Evolutionary conservation across 1,139 yeast species (phyloP), one percentile per base, ranked within the genome.

Genomic region (Lodderomyces oxycetoniae): DNA sequence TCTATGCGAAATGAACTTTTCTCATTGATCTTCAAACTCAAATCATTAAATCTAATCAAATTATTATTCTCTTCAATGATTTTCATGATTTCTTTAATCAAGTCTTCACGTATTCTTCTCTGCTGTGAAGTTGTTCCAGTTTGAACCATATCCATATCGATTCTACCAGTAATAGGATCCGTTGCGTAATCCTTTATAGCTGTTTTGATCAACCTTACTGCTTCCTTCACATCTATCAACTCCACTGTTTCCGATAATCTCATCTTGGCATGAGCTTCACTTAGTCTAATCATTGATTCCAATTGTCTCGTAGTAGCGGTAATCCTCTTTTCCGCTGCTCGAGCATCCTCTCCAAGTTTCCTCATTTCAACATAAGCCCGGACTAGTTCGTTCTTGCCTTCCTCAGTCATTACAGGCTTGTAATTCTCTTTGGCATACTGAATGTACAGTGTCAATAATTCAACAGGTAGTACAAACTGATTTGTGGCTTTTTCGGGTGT

Each of bases 241-340:
- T 79, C 82, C 4, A 91, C 99, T 1, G 53, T 57, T 2, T 70
- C 61, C 1, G 91, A 74, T 29, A 91, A 67, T 47, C 96, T 77
- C 95, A 93, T 85, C 59, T 88, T 89, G 2, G 99, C 98, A 55
- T 91, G 98, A 0, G 98, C 98, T 59, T 91, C 98, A 0, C 95
- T 63, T 32, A 91, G 67, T 53, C 99, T 79, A 48, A 89, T 88
- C 95, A 91, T 87, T 40, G 94, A 83, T 59, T 91, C 98, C 40
- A 91, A 67, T 56, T 93, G 98, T 61, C 99, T 77, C 1, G 99
- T 91, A 1, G 99, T 91, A 4, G 99, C 99, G 1, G 99, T 91
- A 46, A 91, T 86, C 49, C 99, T 72, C 61, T 83, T 84, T 47
- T 91, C 97, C 5, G 88, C 71, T 1, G 89, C 68, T 42, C 96